phyloP scores from a whole-genome alignment of 2,329 filamentous ascomycete species.

The Penicillium italicum region DNA sequence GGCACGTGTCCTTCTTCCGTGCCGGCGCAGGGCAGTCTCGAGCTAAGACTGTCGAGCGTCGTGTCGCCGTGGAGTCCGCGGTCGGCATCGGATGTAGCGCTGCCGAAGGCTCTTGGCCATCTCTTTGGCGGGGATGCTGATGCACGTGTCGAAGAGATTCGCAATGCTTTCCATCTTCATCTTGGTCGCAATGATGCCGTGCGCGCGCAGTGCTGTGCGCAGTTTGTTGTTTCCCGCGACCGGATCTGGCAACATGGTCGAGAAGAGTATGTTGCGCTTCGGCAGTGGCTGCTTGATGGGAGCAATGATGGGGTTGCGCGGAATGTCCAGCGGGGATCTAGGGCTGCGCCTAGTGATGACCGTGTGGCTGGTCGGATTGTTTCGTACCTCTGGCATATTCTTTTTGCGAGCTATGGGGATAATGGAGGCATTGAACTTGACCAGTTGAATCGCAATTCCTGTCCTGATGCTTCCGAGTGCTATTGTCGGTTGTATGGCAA shows the following conservation, averaged over 20 bases:
- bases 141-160: slow-evolving; percentile 26
- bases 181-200: slow-evolving; percentile 45
- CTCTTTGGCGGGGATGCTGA: slow-evolving; percentile 38
- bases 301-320: slow-evolving; percentile 7
- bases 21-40: slow-evolving; percentile 42
- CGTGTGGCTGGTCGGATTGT: slow-evolving; percentile 45
- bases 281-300: slow-evolving; percentile 53
- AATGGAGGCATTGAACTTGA: slow-evolving; percentile 33
- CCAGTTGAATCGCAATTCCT: slow-evolving; percentile 36
- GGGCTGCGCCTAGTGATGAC: slow-evolving; percentile 43
- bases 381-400: slow-evolving; percentile 50
- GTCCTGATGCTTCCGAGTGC: slow-evolving; percentile 41
- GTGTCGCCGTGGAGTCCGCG: slow-evolving; percentile 46
- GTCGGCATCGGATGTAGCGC: slow-evolving; percentile 37
- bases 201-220: slow-evolving; percentile 53
- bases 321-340: slow-evolving; percentile 5
- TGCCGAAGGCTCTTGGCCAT: slow-evolving; percentile 34
- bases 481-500: slow-evolving; percentile 46
- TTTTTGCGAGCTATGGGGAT: slow-evolving; percentile 39
- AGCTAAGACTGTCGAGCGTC: slow-evolving; percentile 38
- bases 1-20: slow-evolving; percentile 39
- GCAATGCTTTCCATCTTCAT: slow-evolving; percentile 14
- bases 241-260: slow-evolving; percentile 49
- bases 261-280: slow-evolving; percentile 51
- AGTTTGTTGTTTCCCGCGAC: slow-evolving; percentile 52